Base-by-base conservation (phyloP, 179 eudicot species). In the Vitellaria paradoxa region DNA sequence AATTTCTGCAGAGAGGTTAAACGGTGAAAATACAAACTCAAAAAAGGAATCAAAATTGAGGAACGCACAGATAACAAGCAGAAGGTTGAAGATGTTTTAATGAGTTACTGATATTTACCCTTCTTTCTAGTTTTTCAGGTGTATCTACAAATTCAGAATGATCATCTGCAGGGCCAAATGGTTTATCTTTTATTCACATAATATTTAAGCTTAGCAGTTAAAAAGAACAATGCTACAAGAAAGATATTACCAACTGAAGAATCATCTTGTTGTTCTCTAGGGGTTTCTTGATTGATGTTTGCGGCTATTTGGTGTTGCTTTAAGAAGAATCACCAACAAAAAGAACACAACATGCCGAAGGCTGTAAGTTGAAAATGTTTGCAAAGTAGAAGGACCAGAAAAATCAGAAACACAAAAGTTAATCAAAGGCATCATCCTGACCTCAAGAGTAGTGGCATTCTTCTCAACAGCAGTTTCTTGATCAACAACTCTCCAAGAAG, bases 401-500 rank as follows among this genome's bases (percentile, higher is more conserved):
- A 42, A 45, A 8, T 6, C 12, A 67, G 17, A 20, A 68, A 3
- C 65, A 67, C 5, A 30, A 46, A 15, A 45, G 13, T 15, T 23
- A 68, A 26, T 20, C 60, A 55, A 15, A 30, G 70, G 65, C 21
- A 74, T 37, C 30, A 75, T 30, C 81, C 88, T 78, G 77, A 92
- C 93, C 95, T 89, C 91, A 59, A 75, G 47, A 72, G 82, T 70
- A 79, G 77, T 15, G 60, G 50, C 37, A 61, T 62, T 73, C 12
- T 78, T 24, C 42, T 86, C 82, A 77, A 78, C 68, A 18, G 70
- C 55, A 68, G 65, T 71, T 74, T 90, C 87, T 60, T 80, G 80
- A 37, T 85, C 94, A 74, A 63, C 85, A 81, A 86, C 68, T 70
- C 84, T 92, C 97, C 93, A 93, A 9, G 92, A 92, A 1, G 91